Base-by-base conservation (phyloP, 2,329 filamentous ascomycete species). In the Fusarium humuli region DNA sequence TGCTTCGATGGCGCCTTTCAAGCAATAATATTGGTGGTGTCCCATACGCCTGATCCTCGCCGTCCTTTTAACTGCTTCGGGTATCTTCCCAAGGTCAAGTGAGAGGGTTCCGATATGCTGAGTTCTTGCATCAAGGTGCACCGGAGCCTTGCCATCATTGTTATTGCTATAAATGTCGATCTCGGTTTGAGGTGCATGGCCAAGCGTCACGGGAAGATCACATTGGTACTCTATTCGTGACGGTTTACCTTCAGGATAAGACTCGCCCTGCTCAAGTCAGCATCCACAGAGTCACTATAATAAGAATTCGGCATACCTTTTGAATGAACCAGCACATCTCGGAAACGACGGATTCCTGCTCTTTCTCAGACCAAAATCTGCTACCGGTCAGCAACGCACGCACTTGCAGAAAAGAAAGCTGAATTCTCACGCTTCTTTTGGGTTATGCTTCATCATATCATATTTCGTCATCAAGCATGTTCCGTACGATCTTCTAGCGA, bases 281-380 rank as follows among this genome's bases (percentile, higher is more conserved):
- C 37, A 44, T 18, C 3, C 44, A 14, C 41, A 29, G 16, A 32
- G 12, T 20, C 13, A 25, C 22, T 25, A 12, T 12, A 2, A 23
- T 30, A 40, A 14, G 18, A 18, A 6, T n/a, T 40, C 16, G 34
- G 11, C 69, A 30, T 70, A 81, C 79, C 77, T 81, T 81, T 50
- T 71, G 71, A 53, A 81, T 81, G 57, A 81, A 81, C 79, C 79
- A 81, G 34, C 79, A 79, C 79, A 81, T 81, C 49, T 80, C 79
- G 13, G 75, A 72, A 7, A 79, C 78, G 13, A 81, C 75, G 68
- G 73, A 76, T 49, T 78, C 77, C 41, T 77, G 73, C 64, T 81
- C 79, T 60, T 81, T 81, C 47, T 78, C 74, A 13, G 79, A 81
- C 78, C 78, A 81, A 54, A 79, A 79, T 20, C 79, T 81, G 49